Evolutionary conservation across 208 protist genomes (phyloP).

Genomic region (Acanthamoeba sp.): DNA sequence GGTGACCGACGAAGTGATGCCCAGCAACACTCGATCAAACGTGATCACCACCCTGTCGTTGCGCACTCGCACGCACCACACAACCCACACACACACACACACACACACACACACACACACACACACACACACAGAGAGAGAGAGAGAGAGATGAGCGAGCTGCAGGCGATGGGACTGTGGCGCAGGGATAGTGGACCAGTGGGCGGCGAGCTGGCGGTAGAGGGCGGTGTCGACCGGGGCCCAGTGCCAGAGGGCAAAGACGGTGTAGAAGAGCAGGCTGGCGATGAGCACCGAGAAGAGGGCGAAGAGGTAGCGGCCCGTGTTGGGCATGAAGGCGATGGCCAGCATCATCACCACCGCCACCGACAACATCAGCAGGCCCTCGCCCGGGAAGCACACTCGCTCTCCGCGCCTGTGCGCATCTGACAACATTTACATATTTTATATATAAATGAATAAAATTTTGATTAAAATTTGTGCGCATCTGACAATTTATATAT

Average conservation of each 20-base stretch:
- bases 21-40: slow-evolving; percentile 40
- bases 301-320: slow-evolving; percentile 20
- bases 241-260: slow-evolving; percentile 40
- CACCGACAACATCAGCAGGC: background rate
- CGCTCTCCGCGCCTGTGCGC: slow-evolving; percentile 14
- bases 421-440: background rate
- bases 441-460: no score
- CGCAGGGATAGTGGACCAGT: background rate
- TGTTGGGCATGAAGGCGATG: slow-evolving; percentile 4
- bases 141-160: no score
- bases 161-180: no score
- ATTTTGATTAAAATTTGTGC: no score
- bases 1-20: slow-evolving; percentile 27
- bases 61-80: no score
- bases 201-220: slow-evolving; percentile 4
- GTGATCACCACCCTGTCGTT: slow-evolving; percentile 42
- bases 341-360: slow-evolving; percentile 40
- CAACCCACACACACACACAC: background rate
- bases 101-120: no score
- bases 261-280: background rate
- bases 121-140: no score
- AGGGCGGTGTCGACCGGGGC: background rate
- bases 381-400: slow-evolving; percentile 57
- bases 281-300: background rate
- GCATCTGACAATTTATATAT: no score